These are phyloP conservation scores for Quillaja saponaria DNA, from an alignment of 306 rosid species.

Conservation along the genomic window DNA sequence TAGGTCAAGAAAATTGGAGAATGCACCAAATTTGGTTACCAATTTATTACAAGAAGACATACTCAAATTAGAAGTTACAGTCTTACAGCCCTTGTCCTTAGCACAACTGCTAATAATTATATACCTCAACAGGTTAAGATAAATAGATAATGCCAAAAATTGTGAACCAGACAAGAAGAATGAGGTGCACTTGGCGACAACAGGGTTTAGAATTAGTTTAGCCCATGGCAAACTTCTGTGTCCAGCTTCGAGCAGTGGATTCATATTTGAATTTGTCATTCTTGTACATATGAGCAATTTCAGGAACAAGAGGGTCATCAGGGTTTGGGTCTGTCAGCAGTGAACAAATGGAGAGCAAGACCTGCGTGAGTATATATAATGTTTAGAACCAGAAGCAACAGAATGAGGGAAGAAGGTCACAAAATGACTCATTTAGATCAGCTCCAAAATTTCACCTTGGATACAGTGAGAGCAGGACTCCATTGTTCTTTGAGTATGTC, in stretches of 20 bases:
- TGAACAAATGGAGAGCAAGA: slow-evolving; percentile 81
- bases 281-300: slow-evolving; percentile 92
- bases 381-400: slow-evolving; percentile 17
- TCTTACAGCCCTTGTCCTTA: too few relatives aligned
- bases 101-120: slow-evolving; percentile 32
- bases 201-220: too few relatives aligned
- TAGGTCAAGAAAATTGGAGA: background rate
- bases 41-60: slow-evolving; percentile 17
- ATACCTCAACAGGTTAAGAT: slow-evolving; percentile 19
- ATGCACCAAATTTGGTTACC: background rate
- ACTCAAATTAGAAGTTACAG: slow-evolving; percentile 37
- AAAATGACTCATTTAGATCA: background rate
- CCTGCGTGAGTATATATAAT: slow-evolving; percentile 43
- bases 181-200: background rate
- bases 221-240: slow-evolving; percentile 90
- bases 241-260: slow-evolving; percentile 87
- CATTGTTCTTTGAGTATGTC: slow-evolving; percentile 97
- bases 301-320: slow-evolving; percentile 91
- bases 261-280: slow-evolving; percentile 70
- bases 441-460: slow-evolving; percentile 55
- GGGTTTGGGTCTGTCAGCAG: slow-evolving; percentile 89
- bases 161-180: slow-evolving; percentile 5
- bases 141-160: slow-evolving; percentile 5
- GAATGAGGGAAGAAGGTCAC: slow-evolving; percentile 8
- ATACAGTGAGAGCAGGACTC: slow-evolving; percentile 97